Conservation (phyloP, 495 filamentous ascomycete genomes). For the Collariella sp. region DNA sequence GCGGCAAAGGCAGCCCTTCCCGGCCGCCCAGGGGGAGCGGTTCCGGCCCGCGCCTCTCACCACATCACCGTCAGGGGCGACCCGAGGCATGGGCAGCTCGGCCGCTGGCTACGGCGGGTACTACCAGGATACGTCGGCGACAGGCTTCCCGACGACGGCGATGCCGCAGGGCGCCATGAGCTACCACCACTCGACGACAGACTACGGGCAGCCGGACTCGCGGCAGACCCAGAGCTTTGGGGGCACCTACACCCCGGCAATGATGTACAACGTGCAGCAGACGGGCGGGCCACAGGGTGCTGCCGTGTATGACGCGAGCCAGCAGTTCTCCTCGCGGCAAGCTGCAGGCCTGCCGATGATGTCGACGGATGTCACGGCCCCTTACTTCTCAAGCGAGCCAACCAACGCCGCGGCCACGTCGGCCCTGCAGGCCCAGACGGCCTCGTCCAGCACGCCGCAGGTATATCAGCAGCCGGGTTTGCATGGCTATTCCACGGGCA, state of each 20-base stretch:
- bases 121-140: slow-evolving; percentile 44
- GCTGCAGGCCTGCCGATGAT: slow-evolving; percentile 75
- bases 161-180: slow-evolving; percentile 43
- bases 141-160: slow-evolving; percentile 35
- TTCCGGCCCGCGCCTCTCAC: slow-evolving; percentile 39
- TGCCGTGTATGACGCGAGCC: slow-evolving; percentile 66
- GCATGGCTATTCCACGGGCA: slow-evolving; percentile 36
- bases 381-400: slow-evolving; percentile 72
- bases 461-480: slow-evolving; percentile 45
- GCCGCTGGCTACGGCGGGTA: slow-evolving; percentile 48
- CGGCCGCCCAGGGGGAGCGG: slow-evolving; percentile 37
- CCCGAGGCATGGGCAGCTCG: slow-evolving; percentile 37
- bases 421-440: slow-evolving; percentile 31
- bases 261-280: slow-evolving; percentile 76
- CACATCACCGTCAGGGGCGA: slow-evolving; percentile 33
- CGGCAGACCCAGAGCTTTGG: slow-evolving; percentile 42
- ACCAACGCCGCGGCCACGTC: slow-evolving; percentile 52
- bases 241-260: slow-evolving; percentile 43
- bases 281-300: slow-evolving; percentile 48
- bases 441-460: slow-evolving; percentile 31
- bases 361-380: slow-evolving; percentile 53
- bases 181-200: slow-evolving; percentile 40
- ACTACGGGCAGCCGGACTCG: slow-evolving; percentile 44
- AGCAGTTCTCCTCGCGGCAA: slow-evolving; percentile 72
- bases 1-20: slow-evolving; percentile 35